A percentile compares a stretch with the other conserved stretches of the same genome.
Evolutionary conservation across 2,329 filamentous ascomycete genomes (phyloP).

Genomic region (Colletotrichum nymphaeae): DNA sequence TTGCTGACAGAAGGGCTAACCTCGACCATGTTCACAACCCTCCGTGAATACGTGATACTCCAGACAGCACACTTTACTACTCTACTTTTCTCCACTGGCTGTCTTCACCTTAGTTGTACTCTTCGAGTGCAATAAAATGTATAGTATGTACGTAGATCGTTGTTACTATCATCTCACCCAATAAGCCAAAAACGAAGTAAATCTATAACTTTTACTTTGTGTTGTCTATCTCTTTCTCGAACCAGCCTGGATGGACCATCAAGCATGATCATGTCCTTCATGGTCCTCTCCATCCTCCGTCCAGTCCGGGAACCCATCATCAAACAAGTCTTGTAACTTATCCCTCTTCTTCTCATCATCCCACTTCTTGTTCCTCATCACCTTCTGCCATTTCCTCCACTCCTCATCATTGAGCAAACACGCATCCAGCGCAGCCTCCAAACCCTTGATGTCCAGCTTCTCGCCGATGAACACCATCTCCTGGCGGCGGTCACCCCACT

Average conservation of each 20-base stretch:
- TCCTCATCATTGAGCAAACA: slow-evolving; percentile 73
- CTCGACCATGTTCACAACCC: no score
- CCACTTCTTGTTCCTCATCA: slow-evolving; percentile 58
- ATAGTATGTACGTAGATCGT: no score
- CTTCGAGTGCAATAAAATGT: no score
- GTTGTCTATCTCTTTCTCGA: not conserved
- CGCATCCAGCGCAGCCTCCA: slow-evolving; percentile 66
- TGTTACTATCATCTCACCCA: no score
- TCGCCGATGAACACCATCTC: slow-evolving; percentile 82
- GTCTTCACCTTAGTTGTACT: no score
- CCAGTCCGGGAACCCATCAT: slow-evolving; percentile 71
- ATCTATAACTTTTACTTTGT: not conserved
- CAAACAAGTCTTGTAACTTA: slow-evolving; percentile 61
- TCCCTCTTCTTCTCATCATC: slow-evolving; percentile 54
- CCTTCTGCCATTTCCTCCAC: slow-evolving; percentile 61
- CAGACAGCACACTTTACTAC: no score
- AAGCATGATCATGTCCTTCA: slow-evolving; percentile 42
- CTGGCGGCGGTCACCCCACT: slow-evolving; percentile 78
- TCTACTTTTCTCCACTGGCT: no score
- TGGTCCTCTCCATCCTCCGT: slow-evolving; percentile 51
- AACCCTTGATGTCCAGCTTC: slow-evolving; percentile 61
- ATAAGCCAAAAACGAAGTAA: no score
- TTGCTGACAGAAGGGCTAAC: no score
- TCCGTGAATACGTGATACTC: no score
- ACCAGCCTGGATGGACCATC: not conserved